phyloP scores from a whole-genome alignment of 805 yeast genomes.

The Ogataea sp. region DNA sequence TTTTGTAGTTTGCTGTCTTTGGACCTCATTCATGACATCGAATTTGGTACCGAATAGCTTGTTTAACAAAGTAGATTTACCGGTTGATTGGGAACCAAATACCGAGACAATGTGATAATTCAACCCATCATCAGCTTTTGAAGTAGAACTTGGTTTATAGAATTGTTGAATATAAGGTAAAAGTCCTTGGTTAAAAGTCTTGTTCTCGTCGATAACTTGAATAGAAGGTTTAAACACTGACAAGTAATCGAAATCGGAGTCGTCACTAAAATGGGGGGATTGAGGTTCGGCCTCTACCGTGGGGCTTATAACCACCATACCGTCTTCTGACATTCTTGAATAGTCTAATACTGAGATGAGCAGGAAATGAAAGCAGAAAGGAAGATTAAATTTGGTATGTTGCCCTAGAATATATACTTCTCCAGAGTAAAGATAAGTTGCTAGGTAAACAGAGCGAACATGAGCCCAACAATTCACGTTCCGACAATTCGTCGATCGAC shows the following conservation, averaged over 20 bases:
- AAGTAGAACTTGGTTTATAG: conserved; percentile 8
- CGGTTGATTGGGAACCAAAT: conserved; percentile 95
- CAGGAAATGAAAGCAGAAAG: too few relatives aligned
- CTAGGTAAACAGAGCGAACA: too few relatives aligned
- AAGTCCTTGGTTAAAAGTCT: conserved; percentile 36
- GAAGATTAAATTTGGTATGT: too few relatives aligned
- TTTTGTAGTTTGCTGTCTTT: conserved; percentile 85
- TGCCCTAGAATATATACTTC: too few relatives aligned
- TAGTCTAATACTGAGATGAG: too few relatives aligned
- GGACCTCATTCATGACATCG: conserved; percentile 86
- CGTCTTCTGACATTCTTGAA: too few relatives aligned
- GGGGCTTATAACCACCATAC: too few relatives aligned
- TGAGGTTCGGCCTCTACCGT: too few relatives aligned
- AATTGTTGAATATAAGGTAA: conserved; percentile 21
- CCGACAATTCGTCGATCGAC: too few relatives aligned
- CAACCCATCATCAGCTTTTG: conserved; percentile 41
- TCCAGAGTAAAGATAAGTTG: too few relatives aligned
- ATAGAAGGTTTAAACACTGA: conserved; percentile 26
- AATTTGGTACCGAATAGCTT: conserved; percentile 78
- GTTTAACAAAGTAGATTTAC: conserved; percentile 88
- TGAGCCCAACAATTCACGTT: too few relatives aligned
- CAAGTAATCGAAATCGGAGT: background rate
- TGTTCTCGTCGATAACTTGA: conserved; percentile 58
- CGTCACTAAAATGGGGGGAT: too few relatives aligned
- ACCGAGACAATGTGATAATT: conserved; percentile 89